Base-by-base conservation (phyloP, 139 green algal genomes). In the Volvox reticuliferus region DNA sequence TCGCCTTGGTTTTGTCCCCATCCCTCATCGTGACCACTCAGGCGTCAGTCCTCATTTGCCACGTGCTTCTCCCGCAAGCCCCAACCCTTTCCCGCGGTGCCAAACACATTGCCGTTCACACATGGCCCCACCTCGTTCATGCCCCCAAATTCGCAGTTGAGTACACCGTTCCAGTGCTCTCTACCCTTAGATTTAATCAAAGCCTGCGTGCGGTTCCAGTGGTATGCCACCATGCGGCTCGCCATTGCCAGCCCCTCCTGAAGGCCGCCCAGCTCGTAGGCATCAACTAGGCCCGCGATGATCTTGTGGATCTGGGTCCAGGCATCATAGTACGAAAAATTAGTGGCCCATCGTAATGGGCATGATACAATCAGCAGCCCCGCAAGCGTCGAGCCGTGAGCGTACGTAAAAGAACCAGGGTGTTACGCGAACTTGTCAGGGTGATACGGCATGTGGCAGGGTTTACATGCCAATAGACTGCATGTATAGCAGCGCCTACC, bases 261-360 rank as follows among this genome's bases (percentile, higher is more conserved):
- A 67, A 91, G 91, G 78, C 86, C 92, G 9, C 83, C 75, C 89
- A 96, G 82, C 18, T 79, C 61, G 84, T 96, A 82, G 37, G 95
- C 93, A 86, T 96, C 96, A 79, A 97, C 83, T 28, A 97, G 93
- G 24, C 96, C 96, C 20, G 91, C 89, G 83, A 97, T 94, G 69
- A 97, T 93, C 92, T 97, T 97, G 93, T 97, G 96, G 35, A 97
- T 96, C 93, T 96, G 94, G 63, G 82, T 35, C 76, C 65, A 28
- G 65, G 24, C 21, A 73, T 3, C 24, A 73, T 9, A 9, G 44
- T 55, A 9, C 5, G 44, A 55, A 55, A 55, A 9, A 55, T 55
- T 9, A 55, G 44, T 9, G 44, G 44, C 44, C 44, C 9, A 55
- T 55, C 5, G 5, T 55, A 55, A 5, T 9, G 44, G 44, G 5